Evolutionary conservation across 106 monocot genomes (phyloP).

Genomic region (Allium sativum): DNA sequence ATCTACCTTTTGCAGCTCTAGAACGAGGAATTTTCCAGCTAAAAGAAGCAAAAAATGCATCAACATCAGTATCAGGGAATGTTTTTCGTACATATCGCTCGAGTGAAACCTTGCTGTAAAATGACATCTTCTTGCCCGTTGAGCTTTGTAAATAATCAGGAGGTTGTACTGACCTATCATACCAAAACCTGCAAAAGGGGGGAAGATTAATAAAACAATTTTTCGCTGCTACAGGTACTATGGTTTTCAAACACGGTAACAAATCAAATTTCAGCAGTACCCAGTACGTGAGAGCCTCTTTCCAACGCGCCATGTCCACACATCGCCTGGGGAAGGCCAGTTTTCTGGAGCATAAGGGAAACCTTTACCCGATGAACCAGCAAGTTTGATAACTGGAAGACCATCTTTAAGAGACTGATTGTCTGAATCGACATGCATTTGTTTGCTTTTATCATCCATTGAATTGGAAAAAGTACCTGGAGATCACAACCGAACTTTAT

Average conservation of each 20-base stretch:
- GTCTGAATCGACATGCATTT: slow-evolving; percentile 10
- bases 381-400: slow-evolving; percentile 12
- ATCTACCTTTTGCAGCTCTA: too few species aligned
- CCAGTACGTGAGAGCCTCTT: slow-evolving; percentile 28
- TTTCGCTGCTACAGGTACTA: too few species aligned
- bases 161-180: slow-evolving; percentile 47
- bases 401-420: slow-evolving; percentile 2
- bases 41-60: slow-evolving; percentile 58
- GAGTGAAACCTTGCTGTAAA: slow-evolving; percentile 38
- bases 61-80: slow-evolving; percentile 37
- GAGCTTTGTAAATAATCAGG: slow-evolving; percentile 27
- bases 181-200: slow-evolving; percentile 52
- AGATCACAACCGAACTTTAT: too few species aligned
- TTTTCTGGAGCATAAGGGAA: slow-evolving; percentile 81
- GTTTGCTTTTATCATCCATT: slow-evolving; percentile 12
- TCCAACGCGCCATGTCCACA: slow-evolving; percentile 79
- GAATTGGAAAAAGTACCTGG: slow-evolving; percentile 2
- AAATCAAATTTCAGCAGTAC: too few species aligned
- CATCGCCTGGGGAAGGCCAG: slow-evolving; percentile 67
- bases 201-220: too few species aligned
- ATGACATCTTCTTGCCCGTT: neutral
- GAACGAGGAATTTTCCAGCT: slow-evolving; percentile 62
- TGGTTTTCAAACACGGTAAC: too few species aligned
- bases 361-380: slow-evolving; percentile 52
- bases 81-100: slow-evolving; percentile 34